Base-by-base conservation (phyloP, 805 yeast genomes). In the Kuraishia floccosa region DNA sequence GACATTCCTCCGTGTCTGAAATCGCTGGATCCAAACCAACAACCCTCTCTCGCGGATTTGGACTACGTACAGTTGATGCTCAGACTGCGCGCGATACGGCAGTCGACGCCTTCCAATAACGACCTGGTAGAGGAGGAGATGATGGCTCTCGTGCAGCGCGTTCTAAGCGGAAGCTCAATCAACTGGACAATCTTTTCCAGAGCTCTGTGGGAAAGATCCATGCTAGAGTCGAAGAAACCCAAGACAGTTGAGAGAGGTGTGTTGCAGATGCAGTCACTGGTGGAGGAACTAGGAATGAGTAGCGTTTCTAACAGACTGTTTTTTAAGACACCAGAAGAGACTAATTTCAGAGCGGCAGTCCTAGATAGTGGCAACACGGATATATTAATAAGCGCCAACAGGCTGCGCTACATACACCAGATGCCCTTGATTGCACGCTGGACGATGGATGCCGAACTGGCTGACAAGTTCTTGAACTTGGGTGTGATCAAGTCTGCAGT, bases 161-260 rank as follows among this genome's bases (percentile, higher is more conserved):
- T 89, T 8, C 57, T 89, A 14, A 69, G 68, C 51, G 45, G 48
- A 4, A 55, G 58, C 4, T 39, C 57, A 1, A 65, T 70, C 12
- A 80, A 83, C 50, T 86, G 95, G 86, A 56, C 81, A 1, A 51
- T 89, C 3, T 85, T 76, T 44, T 72, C 87, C 2, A 65, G 87
- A 38, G 81, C 94, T 1, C 58, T 91, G 27, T 91, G 96, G 96
- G 82, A 79, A 46, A 71, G 97, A 50, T 84, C 96, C 6, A 44
- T 82, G 14, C 59, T 87, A 23, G 98, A 91, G 50, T 71, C 94
- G 0, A 65, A 67, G 30, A 76, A 75, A 40, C 74, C 94, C 1
- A 76, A 81, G 48, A 89, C 96, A 1, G 78, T 89, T 16, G 97
- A 91, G 56, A 69, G 98, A 50, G 97, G 97, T 30, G 76, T 87